Evolutionary conservation across 78 protist species (phyloP), one percentile per base, ranked within the genome.

Genomic region (Emiliania huxleyi): DNA sequence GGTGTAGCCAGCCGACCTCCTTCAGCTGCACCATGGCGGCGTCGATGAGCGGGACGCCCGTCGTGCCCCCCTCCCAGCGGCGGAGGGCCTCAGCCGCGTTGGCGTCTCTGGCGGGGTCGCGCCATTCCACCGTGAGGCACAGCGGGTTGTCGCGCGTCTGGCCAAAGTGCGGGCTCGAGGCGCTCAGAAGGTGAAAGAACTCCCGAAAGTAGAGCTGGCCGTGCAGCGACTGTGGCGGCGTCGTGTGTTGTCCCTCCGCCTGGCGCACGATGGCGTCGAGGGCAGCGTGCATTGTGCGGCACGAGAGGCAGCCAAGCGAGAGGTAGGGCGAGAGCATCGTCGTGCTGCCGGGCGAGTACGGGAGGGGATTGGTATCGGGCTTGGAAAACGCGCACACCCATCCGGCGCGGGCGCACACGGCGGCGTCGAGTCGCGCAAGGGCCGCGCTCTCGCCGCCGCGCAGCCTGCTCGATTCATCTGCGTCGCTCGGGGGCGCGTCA

Each of bases 11-110:
- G 37, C 95, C 95, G 38, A 1, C 69, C n/a, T 11, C 8, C 21
- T 45, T 25, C 91, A 94, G 92, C 56, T 94, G 95, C 21, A 2
- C 1, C 95, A 94, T 94, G 56, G 1, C 8, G 0, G 95, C 95
- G 90, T 94, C 95, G 87, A 94, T 94, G 84, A 62, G 83, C 11
- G 95, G 95, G 46, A 46, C 87, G 29, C 95, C 95, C 15, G 95
- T 91, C 25, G 88, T 46, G 44, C 77, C 85, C 33, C 40, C 85
- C 26, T n/a, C 15, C 85, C 85, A 75, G 33, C 35, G 33, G 35
- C 26, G 33, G 25, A 75, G 85, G 8, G 0, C 11, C 46, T 37
- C 85, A 6, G 43, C 45, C 33, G 25, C 85, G 55, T 4, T 11
- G 55, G 55, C 23, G 55, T 48, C 55, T 4, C 23, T 48, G 55